Evolutionary conservation across 1,139 yeast species (phyloP), one percentile per base, ranked within the genome.

Genomic region (Starmera stellimalicola): DNA sequence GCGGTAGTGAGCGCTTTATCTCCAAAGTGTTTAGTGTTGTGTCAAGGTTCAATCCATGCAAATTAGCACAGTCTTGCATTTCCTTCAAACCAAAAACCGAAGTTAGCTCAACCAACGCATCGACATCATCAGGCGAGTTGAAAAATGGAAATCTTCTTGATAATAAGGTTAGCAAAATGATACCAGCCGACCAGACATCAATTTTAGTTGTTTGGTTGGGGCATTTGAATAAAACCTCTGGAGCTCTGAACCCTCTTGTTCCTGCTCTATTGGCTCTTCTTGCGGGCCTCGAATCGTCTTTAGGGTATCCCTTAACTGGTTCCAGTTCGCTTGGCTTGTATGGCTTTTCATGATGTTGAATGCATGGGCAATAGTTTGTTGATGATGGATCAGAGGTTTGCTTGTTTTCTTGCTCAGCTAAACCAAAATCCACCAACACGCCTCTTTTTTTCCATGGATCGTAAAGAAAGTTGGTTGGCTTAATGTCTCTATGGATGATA

Each of bases 231-330:
- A 81, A 54, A 11, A 81, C 79, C 51, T 81, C 93, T 0, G 93
- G 91, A 0, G 93, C 93, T 25, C 82, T 87, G 46, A 81, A 81
- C 0, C 91, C 87, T 20, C 88, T 83, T 0, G 93, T 81, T 3
- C 99, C 99, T 1, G 98, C 98, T 48, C 99, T 75, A 51, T 91
- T 91, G 2, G 97, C 97, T 39, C 98, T 68, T 50, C 95, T 70
- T 2, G 94, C 87, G 2, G 94, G 85, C 41, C 97, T 64, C 38
- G 75, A 74, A 55, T 84, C 94, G 44, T 79, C 79, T 49, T 80
- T 82, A 6, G 87, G 81, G 49, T 80, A 82, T 4, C 93, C 94
- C 30, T 77, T 76, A 6, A 39, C 27, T 9, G 39, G 38, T 9
- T 44, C 42, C 7, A 39, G 39, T 11, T 43, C 41, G 16, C 34